Base-by-base conservation (phyloP, 2,329 filamentous ascomycete species). In the Pseudocercospora vitis region DNA sequence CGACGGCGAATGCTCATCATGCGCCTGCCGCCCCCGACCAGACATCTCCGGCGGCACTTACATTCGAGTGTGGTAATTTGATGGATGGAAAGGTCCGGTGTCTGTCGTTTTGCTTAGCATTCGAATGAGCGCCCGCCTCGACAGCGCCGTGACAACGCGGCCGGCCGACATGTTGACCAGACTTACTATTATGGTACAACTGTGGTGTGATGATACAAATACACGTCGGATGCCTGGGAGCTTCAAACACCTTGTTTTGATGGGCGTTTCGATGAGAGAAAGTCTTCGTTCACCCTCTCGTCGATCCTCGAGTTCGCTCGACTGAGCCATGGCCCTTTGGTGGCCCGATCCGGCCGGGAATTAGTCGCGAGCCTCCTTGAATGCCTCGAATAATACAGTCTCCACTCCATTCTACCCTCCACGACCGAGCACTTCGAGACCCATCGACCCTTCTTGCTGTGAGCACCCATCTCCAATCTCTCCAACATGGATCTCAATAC, bases 401-500 rank as follows among this genome's bases (percentile, higher is more conserved):
- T 40, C 48, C 39, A 52, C 40, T 44, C 39, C 40, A 16, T 19
- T 28, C 19, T 6, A 11, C 2, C 18, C 32, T 32, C 12, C 40
- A 24, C 23, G 16, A 48, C 19, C 33, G 12, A 18, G 12, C 23
- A 16, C 16, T 7, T n/a, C 16, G 19, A 35, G 18, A 51, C 9
- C 23, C 21, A 2, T 29, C 11, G 2, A 18, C 7, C 11, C 3
- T 28, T 12, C 24, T 11, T 29, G 11, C 26, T 7, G 26, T n/a
- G 12, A 26, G 16, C 12, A 16, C 8, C 16, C 6, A 4, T 6
- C 14, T 26, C 1, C 24, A 26, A 11, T 19, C 24, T 21, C 60
- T 58, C 62, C 73, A 76, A 70, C 65, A 95, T 95, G 91, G 89
- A 96, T 80, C 81, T 95, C 71, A 87, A 86, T 74, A 89, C 81